phyloP scores from a whole-genome alignment of 164 flowering plant species.

The Kalanchoe fedtschenkoi region DNA sequence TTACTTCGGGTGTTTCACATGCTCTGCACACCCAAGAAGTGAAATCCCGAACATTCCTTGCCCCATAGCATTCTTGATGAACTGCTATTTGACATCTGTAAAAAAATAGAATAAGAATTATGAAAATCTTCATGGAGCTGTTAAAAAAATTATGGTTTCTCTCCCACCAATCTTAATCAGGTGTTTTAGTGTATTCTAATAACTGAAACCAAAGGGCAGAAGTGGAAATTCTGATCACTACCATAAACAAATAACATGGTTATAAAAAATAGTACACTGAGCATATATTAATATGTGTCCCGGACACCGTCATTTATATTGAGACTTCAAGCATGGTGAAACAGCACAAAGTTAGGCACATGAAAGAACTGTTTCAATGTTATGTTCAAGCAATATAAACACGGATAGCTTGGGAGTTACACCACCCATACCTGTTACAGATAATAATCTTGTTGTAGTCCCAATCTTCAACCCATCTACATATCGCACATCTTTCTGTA shows the following conservation, averaged over 20 bases:
- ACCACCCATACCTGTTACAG: slow-evolving; percentile 59
- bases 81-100: slow-evolving; percentile 97
- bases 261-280: background rate
- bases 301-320: background rate
- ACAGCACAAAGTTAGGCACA: background rate
- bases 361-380: background rate
- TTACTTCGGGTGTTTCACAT: slow-evolving; percentile 79
- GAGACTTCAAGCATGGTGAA: background rate
- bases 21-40: slow-evolving; percentile 99
- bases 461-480: slow-evolving; percentile 99
- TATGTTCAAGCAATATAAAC: background rate
- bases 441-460: slow-evolving; percentile 95
- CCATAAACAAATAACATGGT: background rate
- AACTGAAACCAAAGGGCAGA: background rate
- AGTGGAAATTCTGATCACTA: background rate
- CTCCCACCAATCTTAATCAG: too few relatives aligned
- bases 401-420: background rate
- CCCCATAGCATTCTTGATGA: slow-evolving; percentile 99
- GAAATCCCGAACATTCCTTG: slow-evolving; percentile 58
- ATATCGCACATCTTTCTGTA: slow-evolving; percentile 94
- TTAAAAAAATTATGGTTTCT: background rate
- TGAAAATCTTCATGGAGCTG: background rate
- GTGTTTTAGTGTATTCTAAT: background rate
- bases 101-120: background rate
- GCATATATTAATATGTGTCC: too few relatives aligned